Percentiles rank a stretch among this genome's conserved stretches.
Conservation (phyloP, 2,329 filamentous ascomycete genomes). For the Podosphaera xanthii region DNA sequence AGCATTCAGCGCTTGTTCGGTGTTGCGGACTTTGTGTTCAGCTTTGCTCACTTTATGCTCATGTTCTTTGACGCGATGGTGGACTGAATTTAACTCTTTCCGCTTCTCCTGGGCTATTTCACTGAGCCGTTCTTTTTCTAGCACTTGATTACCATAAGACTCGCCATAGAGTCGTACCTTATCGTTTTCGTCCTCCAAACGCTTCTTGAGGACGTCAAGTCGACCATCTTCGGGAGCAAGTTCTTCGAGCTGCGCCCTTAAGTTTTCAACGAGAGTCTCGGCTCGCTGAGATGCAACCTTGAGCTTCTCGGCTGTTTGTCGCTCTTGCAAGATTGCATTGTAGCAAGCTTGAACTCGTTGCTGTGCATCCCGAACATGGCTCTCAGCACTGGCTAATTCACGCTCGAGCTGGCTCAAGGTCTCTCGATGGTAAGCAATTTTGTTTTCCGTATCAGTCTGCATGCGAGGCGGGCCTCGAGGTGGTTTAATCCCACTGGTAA, state of each 20-base stretch:
- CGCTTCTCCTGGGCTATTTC: slow-evolving; percentile 17
- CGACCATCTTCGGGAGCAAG: slow-evolving; percentile 46
- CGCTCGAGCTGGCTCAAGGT: slow-evolving; percentile 28
- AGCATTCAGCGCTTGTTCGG: slow-evolving; percentile 26
- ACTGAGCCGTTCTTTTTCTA: slow-evolving; percentile 27
- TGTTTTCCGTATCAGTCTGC: slow-evolving; percentile 50
- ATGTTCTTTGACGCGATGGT: slow-evolving; percentile 17
- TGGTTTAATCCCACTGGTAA: slow-evolving; percentile 24
- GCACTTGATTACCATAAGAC: slow-evolving; percentile 28
- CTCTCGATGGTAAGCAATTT: slow-evolving; percentile 31
- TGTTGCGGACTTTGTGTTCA: slow-evolving; percentile 26
- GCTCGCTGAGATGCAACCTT: slow-evolving; percentile 33
- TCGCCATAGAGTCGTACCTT: slow-evolving; percentile 25
- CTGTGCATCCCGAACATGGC: slow-evolving; percentile 16
- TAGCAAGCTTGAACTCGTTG: slow-evolving; percentile 24
- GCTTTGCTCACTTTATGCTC: slow-evolving; percentile 29
- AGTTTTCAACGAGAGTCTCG: slow-evolving; percentile 30
- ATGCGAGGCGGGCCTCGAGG: slow-evolving; percentile 35
- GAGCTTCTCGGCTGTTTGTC: slow-evolving; percentile 23
- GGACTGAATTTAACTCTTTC: slow-evolving; percentile 19
- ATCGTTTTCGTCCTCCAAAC: slow-evolving; percentile 29
- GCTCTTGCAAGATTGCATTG: slow-evolving; percentile 26
- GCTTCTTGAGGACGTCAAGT: slow-evolving; percentile 32
- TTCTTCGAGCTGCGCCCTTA: slow-evolving; percentile 37
- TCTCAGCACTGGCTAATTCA: slow-evolving; percentile 28